phyloP scores from a whole-genome alignment of 768 basidiomycete species.

The Tricholoma bakamatsutake region DNA sequence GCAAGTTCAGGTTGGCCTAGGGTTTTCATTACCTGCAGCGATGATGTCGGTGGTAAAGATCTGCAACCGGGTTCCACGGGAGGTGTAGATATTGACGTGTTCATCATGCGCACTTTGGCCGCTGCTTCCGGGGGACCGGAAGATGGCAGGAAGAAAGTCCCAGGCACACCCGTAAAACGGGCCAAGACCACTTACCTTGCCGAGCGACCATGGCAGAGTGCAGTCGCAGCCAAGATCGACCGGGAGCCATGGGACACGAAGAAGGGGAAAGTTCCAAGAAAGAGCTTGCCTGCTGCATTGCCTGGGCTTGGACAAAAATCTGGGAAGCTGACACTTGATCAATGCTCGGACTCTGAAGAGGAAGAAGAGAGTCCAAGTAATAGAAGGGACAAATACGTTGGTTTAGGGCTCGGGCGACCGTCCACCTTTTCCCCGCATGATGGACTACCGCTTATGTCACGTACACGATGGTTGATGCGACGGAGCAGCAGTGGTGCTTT shows the following conservation, averaged over 20 bases:
- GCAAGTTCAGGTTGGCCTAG: constrained; percentile 59
- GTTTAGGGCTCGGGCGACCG: constrained; percentile 64
- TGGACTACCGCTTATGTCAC: constrained; percentile 29
- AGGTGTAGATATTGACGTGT: constrained; percentile 53
- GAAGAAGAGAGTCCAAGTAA: constrained; percentile 64
- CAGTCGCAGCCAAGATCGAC: constrained; percentile 64
- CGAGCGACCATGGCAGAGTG: constrained; percentile 77
- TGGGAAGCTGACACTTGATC: constrained; percentile 27
- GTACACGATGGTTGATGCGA: constrained; percentile 61
- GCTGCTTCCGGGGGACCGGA: constrained; percentile 46
- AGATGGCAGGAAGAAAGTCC: constrained; percentile 52
- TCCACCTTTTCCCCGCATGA: constrained; percentile 21
- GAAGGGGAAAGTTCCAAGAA: constrained; percentile 49
- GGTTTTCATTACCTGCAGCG: constrained; percentile 36
- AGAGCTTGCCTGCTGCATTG: constrained; percentile 74
- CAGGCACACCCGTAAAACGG: constrained; percentile 81
- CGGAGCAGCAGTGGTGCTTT: constrained; percentile 80
- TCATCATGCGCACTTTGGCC: constrained; percentile 65
- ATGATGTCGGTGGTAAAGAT: constrained; percentile 23
- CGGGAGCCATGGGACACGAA: constrained; percentile 41
- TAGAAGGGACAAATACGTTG: constrained; percentile 50
- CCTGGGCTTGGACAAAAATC: constrained; percentile 32
- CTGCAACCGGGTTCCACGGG: constrained; percentile 7
- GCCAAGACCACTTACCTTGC: constrained; percentile 52
- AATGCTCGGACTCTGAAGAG: constrained; percentile 55